phyloP scores from a whole-genome alignment of 2,329 filamentous ascomycete species.

The Aschersonia sp. region DNA sequence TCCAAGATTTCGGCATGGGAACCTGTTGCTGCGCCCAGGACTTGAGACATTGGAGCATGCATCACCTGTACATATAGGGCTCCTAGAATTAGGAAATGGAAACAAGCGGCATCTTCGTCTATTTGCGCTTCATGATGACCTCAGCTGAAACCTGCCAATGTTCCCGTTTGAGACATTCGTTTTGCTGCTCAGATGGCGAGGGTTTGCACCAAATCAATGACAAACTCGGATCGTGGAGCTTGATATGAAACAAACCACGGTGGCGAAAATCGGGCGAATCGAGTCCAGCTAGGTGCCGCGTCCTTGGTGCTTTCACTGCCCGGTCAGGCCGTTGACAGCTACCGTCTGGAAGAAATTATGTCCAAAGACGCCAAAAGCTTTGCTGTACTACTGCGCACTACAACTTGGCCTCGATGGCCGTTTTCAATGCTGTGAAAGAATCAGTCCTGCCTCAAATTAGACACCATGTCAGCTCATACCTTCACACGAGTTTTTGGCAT shows the following conservation, averaged over 20 bases:
- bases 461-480: slow-evolving; percentile 29
- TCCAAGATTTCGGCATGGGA: slow-evolving; percentile 40
- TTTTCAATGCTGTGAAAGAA: slow-evolving; percentile 10
- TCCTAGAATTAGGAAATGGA: slow-evolving; percentile 1
- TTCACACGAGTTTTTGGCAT: slow-evolving; percentile 73
- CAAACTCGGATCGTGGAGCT: too few relatives aligned
- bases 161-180: too few relatives aligned
- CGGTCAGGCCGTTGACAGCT: not conserved
- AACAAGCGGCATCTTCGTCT: too few relatives aligned
- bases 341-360: not conserved
- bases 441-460: not conserved
- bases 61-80: slow-evolving; percentile 16
- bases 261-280: too few relatives aligned
- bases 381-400: not conserved
- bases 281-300: too few relatives aligned
- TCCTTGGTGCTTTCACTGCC: too few relatives aligned
- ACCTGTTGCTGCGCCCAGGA: slow-evolving; percentile 23
- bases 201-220: too few relatives aligned
- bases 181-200: too few relatives aligned
- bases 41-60: slow-evolving; percentile 9
- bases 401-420: slow-evolving; percentile 7
- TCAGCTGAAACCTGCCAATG: too few relatives aligned
- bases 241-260: too few relatives aligned
- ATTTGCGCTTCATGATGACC: too few relatives aligned
- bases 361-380: too few relatives aligned